phyloP scores from a whole-genome alignment of 2,329 filamentous ascomycete genomes.

The Colletotrichum falcatum region DNA sequence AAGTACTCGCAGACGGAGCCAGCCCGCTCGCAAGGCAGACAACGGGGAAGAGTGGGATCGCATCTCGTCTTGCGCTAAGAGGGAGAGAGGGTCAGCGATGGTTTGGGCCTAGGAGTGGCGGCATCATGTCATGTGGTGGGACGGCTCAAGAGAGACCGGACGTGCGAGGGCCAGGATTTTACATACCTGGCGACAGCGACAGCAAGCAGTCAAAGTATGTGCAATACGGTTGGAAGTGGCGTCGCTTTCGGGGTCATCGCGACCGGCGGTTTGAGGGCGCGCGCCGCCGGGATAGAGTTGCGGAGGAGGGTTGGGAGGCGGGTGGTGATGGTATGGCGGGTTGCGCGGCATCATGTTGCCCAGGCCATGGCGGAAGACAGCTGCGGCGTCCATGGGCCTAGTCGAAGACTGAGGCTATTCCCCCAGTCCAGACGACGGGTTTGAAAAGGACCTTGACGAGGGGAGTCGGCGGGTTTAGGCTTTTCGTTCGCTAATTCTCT shows the following conservation, averaged over 20 bases:
- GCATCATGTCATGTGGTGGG: constrained; percentile 17
- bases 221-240: constrained; percentile 73
- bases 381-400: constrained; percentile 67
- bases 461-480: neutral
- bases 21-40: constrained; percentile 91
- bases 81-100: constrained; percentile 41
- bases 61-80: constrained; percentile 92
- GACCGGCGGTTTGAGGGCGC: constrained; percentile 46
- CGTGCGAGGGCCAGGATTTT: constrained; percentile 36
- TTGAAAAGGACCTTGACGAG: neutral
- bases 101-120: neutral
- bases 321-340: constrained; percentile 44
- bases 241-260: constrained; percentile 62
- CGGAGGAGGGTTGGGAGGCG: constrained; percentile 40
- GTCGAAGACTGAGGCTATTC: constrained; percentile 33
- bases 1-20: constrained; percentile 95
- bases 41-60: constrained; percentile 91
- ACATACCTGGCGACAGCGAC: constrained; percentile 80
- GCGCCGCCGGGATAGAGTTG: constrained; percentile 48
- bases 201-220: constrained; percentile 84
- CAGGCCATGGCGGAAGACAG: constrained; percentile 68
- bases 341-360: constrained; percentile 42
- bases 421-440: constrained; percentile 15
- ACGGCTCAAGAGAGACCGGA: constrained; percentile 4
- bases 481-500: neutral